Evolutionary conservation across 495 filamentous ascomycete species (phyloP).

Genomic region (Xylaria intraflava): DNA sequence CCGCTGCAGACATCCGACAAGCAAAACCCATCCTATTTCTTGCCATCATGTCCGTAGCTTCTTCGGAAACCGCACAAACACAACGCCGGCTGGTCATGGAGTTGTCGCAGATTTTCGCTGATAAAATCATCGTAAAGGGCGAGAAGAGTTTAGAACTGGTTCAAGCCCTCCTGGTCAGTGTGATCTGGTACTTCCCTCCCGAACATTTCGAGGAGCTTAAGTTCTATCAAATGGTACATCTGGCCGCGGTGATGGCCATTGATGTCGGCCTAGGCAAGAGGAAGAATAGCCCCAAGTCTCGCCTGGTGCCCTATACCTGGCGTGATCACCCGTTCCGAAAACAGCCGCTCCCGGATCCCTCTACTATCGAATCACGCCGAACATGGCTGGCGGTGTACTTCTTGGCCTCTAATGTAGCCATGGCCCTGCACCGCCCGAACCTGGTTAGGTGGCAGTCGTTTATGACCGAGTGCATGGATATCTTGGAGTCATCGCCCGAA

Average conservation of each 20-base stretch:
- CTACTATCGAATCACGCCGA: conserved; percentile 64
- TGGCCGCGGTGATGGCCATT: conserved; percentile 77
- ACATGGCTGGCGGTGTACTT: conserved; percentile 83
- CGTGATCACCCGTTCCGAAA: conserved; percentile 45
- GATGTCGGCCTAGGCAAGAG: conserved; percentile 75
- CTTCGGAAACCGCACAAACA: conserved; percentile 50
- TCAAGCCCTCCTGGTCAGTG: conserved; percentile 66
- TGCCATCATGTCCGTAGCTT: conserved; percentile 66
- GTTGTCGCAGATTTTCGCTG: conserved; percentile 64
- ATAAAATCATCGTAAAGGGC: conserved; percentile 65
- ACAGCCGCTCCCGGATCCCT: conserved; percentile 48
- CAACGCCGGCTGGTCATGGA: conserved; percentile 61
- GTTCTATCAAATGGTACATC: conserved; percentile 82
- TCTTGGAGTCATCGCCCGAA: conserved; percentile 64
- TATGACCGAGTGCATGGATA: conserved; percentile 76
- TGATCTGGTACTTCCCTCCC: conserved; percentile 78
- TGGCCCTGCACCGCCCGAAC: conserved; percentile 74
- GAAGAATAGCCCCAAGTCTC: conserved; percentile 35
- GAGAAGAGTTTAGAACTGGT: conserved; percentile 83
- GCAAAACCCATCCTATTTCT: conserved; percentile 76
- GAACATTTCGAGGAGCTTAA: conserved; percentile 81
- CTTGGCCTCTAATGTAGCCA: conserved; percentile 61
- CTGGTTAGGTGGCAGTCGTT: conserved; percentile 76
- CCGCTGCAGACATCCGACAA: conserved; percentile 58
- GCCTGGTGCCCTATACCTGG: conserved; percentile 36